Conservation (phyloP, 129 eudicot species). For the Tagetes erecta region DNA sequence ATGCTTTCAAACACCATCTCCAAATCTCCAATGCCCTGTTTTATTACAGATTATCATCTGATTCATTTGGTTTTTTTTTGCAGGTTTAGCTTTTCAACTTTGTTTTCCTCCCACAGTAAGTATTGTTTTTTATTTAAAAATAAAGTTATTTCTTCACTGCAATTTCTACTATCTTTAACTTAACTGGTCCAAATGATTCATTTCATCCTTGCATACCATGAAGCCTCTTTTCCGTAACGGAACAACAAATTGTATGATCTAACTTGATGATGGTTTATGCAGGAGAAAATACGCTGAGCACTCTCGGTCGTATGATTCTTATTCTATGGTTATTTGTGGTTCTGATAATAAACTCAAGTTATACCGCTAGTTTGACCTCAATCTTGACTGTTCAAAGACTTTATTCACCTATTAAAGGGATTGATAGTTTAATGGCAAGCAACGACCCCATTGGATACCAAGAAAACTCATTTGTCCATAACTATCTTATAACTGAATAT, state of each 20-base stretch:
- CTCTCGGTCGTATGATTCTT: constrained; percentile 62
- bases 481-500: constrained; percentile 51
- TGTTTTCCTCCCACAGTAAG: constrained; percentile 76
- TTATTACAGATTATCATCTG: no score
- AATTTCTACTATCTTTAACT: neutral
- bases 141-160: neutral
- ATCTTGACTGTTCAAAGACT: constrained; percentile 71
- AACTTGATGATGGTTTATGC: constrained; percentile 29
- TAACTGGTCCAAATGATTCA: constrained; percentile 1
- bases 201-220: neutral
- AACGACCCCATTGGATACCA: constrained; percentile 68
- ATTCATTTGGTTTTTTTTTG: constrained; percentile 19
- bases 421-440: constrained; percentile 51
- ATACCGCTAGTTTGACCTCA: constrained; percentile 75
- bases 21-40: no score
- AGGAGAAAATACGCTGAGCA: constrained; percentile 69
- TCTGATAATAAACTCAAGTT: constrained; percentile 69
- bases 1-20: neutral
- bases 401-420: constrained; percentile 63
- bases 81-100: constrained; percentile 90
- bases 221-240: neutral
- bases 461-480: constrained; percentile 56
- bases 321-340: constrained; percentile 74
- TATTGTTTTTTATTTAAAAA: neutral
- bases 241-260: constrained; percentile 1